phyloP scores from a whole-genome alignment of 2,329 filamentous ascomycete genomes.

The Periglandula ipomoeae region DNA sequence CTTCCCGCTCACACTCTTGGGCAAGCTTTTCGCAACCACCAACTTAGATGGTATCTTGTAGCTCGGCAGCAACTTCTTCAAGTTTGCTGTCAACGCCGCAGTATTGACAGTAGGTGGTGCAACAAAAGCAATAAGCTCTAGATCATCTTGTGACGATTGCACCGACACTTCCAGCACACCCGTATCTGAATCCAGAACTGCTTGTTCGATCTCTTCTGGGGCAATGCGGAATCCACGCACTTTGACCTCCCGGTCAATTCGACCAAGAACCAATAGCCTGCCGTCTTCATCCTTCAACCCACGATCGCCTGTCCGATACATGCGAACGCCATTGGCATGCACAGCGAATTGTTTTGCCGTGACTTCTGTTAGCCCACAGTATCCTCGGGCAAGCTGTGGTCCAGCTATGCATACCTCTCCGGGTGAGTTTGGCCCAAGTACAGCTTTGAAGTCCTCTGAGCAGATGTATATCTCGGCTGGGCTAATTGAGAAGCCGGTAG shows the following conservation, averaged over 20 bases:
- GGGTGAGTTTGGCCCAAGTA: not conserved
- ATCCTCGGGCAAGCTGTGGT: slow-evolving; percentile 6
- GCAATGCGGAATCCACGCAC: slow-evolving; percentile 12
- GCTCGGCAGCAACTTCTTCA: slow-evolving; percentile 6
- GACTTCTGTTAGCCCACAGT: slow-evolving; percentile 5
- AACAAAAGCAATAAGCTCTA: slow-evolving; percentile 7
- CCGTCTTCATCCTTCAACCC: slow-evolving; percentile 7
- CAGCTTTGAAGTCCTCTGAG: slow-evolving; percentile 3
- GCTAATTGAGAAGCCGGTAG: slow-evolving; percentile 1
- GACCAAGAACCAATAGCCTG: slow-evolving; percentile 7
- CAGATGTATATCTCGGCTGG: slow-evolving; percentile 1
- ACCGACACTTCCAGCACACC: slow-evolving; percentile 3
- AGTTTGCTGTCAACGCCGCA: not conserved
- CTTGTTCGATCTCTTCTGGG: slow-evolving; percentile 10
- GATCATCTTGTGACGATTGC: slow-evolving; percentile 5
- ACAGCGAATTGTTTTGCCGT: slow-evolving; percentile 6
- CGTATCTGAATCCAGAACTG: slow-evolving; percentile 4
- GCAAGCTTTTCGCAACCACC: not conserved
- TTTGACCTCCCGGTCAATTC: slow-evolving; percentile 12
- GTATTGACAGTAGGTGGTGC: slow-evolving; percentile 1
- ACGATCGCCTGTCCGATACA: slow-evolving; percentile 11
- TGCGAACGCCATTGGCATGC: slow-evolving; percentile 1
- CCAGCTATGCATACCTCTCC: slow-evolving; percentile 10
- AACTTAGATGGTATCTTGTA: slow-evolving; percentile 8
- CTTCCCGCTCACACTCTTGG: slow-evolving; percentile 9